phyloP scores from a whole-genome alignment of 306 rosid genomes.

The Coriaria nepalensis region DNA sequence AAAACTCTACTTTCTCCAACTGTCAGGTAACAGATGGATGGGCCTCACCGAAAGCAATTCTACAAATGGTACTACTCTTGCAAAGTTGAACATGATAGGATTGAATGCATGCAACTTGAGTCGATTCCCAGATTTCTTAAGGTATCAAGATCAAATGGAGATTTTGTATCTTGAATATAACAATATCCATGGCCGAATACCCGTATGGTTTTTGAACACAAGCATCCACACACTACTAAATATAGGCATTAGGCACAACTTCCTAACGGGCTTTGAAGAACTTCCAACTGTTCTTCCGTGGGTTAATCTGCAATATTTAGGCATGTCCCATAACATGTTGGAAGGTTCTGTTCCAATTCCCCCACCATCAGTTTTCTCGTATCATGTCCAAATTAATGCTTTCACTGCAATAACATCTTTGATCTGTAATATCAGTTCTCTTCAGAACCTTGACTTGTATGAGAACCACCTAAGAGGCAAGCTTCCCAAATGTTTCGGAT shows the following conservation, averaged over 20 bases:
- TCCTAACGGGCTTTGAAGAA: no score
- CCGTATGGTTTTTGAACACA: conserved; percentile 4
- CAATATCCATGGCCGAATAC: conserved; percentile 26
- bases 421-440: conserved; percentile 5
- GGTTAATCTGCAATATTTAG: no score
- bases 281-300: no score
- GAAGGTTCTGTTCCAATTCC: no score
- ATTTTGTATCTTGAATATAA: conserved; percentile 10
- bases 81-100: neutral
- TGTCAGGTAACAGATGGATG: conserved; percentile 9
- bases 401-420: neutral
- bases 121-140: conserved; percentile 16
- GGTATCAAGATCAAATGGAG: neutral
- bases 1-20: neutral
- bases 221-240: no score
- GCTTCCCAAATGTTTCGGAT: conserved; percentile 8
- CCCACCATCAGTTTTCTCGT: no score
- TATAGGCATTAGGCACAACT: no score
- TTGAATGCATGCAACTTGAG: conserved; percentile 10
- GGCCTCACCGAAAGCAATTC: neutral
- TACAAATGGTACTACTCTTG: neutral
- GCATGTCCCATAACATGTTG: no score
- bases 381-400: no score
- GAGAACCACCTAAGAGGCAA: conserved; percentile 9
- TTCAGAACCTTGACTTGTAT: neutral